Base-by-base conservation (phyloP, 1,284 basidiomycete genomes). In the Mycosarcoma mackinlayi region DNA sequence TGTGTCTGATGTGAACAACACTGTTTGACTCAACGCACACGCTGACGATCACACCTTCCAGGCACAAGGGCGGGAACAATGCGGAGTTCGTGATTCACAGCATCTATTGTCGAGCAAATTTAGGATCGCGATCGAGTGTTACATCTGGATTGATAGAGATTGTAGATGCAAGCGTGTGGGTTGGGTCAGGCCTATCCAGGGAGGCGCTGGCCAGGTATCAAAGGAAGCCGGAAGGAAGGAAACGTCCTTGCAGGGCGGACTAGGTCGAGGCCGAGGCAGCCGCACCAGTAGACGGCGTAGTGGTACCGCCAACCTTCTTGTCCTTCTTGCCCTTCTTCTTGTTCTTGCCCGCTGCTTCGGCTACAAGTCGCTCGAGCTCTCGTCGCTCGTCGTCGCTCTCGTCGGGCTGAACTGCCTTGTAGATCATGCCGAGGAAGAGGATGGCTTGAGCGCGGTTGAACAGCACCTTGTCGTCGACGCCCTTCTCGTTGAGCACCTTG, bases 311-410 rank as follows among this genome's bases (percentile, higher is more conserved):
- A 19, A 39, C 37, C 54, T 68, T 72, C 49, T 56, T 54, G 38
- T 60, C 63, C 69, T 72, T 72, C 37, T 67, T 78, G 51, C 71
- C 69, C 56, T 74, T 80, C 74, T 84, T 83, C 61, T 80, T 79
- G 69, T 84, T 84, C 68, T 84, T 84, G 30, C 82, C 78, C 1
- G 82, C 83, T 23, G 84, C 84, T 42, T 84, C 82, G 13, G 84
- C 84, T 8, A 85, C 84, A 27, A 85, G 79, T 23, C 84, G 78
- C 47, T 82, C 80, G 31, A 82, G 70, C 62, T 82, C 80, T 24
- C 80, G 57, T 30, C 79, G 63, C 73, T 81, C 79, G 48, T 80
- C 78, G 51, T 81, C 78, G 28, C 69, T 68, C 28, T 79, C 78
- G 39, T 82, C 80, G 0, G 80, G 79, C 54, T 73, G 61, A 3